Base-by-base conservation (phyloP, 176 grass and related monocot species). In the Microstegium vimineum region DNA sequence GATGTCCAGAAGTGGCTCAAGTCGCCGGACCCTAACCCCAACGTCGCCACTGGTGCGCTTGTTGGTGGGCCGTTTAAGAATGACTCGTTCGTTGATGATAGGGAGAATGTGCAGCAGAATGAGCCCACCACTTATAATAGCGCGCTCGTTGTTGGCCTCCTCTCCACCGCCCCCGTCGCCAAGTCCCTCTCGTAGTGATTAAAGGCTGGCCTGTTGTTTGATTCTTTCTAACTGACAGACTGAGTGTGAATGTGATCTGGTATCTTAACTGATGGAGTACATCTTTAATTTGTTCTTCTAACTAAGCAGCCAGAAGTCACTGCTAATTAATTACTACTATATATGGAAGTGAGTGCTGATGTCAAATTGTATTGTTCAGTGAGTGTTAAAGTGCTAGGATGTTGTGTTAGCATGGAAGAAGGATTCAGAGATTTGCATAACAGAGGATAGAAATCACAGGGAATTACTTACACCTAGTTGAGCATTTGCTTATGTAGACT, bases 111-210 rank as follows among this genome's bases (percentile, higher is more conserved):
- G 64, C 62, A 46, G 79, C 91, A 94, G 79, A 81, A 85, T 17
- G 87, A 97, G 89, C 89, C 94, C 5, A 94, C 86, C 1, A 92
- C 86, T 1, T 93, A 90, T 60, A 97, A 85, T 78, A 93, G 86
- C 81, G 86, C 91, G 3, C 84, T 93, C 79, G 36, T 91, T 60
- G 89, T 83, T 34, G 86, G 94, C 51, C 79, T 97, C 25, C 37
- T 87, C 76, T 65, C 91, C 61, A 81, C 84, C 8, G 89, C 91
- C 45, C 61, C 87, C 5, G 84, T 90, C 49, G 60, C 79, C 0
- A 40, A 73, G 25, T 91, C 89, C 56, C 52, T 97, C 25, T 72
- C 79, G 5, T n/a, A n/a, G n/a, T 84, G 70, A 76, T 28, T n/a
- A n/a, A n/a, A n/a, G n/a, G n/a, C 8, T 9, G 17, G 26, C 47